Evolutionary conservation across 2,329 filamentous ascomycete genomes (phyloP).

Genomic region (Pseudogymnoascus sp.): DNA sequence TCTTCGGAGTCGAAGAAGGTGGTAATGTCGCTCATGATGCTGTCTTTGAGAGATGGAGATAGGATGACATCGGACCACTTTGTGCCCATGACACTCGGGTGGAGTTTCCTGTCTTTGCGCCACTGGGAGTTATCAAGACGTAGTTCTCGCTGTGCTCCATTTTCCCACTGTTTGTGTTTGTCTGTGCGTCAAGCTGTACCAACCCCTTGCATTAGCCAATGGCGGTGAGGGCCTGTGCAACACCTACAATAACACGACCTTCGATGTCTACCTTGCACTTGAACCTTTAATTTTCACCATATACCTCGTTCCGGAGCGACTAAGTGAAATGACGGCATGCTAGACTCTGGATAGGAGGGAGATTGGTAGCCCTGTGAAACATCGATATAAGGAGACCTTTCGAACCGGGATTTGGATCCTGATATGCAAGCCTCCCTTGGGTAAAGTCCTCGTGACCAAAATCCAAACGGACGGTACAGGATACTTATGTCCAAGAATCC

Average conservation of each 20-base stretch:
- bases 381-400: background rate
- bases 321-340: background rate
- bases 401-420: background rate
- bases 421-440: background rate
- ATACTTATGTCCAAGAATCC: background rate
- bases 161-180: slow-evolving; percentile 38
- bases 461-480: background rate
- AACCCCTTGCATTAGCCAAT: background rate
- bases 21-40: slow-evolving; percentile 56
- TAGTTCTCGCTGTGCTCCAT: slow-evolving; percentile 58
- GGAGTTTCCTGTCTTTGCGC: slow-evolving; percentile 58
- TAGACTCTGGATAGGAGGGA: background rate
- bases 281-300: background rate
- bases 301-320: background rate
- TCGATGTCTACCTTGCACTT: background rate
- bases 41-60: slow-evolving; percentile 57
- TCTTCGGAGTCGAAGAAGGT: slow-evolving; percentile 57
- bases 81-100: slow-evolving; percentile 46
- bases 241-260: background rate
- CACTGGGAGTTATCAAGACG: slow-evolving; percentile 60
- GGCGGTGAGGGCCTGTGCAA: background rate
- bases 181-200: background rate
- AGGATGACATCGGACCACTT: slow-evolving; percentile 63
- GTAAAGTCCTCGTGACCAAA: background rate
- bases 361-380: background rate